Evolutionary conservation across 78 protist species (phyloP), one percentile per base, ranked within the genome.

Genomic region (Bigelowiella natans): DNA sequence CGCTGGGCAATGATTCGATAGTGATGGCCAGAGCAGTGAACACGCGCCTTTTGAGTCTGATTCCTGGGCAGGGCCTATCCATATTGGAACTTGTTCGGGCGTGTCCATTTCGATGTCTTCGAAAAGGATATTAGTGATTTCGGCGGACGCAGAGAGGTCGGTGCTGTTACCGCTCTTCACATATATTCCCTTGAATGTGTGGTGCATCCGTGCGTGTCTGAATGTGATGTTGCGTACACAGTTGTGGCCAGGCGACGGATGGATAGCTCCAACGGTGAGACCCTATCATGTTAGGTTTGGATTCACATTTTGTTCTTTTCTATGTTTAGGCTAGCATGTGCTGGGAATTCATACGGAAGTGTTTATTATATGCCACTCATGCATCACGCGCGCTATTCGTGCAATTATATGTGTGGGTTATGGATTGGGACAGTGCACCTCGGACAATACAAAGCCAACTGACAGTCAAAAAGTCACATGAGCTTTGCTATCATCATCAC

Each of bases 51-150:
- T 64, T 37, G 82, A 38, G 88, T 91, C 92, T 3, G 90, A 11
- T 86, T 94, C 93, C 88, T 94, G 95, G 1, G 91, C 91, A 2
- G 95, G 95, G n/a, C 95, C 95, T 31, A 94, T 91, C 93, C 93
- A 94, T 31, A 91, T 94, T 31, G 89, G 88, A 26, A 26, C 7
- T 18, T 51, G 73, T 51, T 82, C 82, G 37, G 95, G 95, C 29
- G 64, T 38, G 38, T 73, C 31, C 18, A 94, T 94, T 11, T 86
- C 83, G 64, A 94, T 91, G 39, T 94, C 89, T 31, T 94, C 92
- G 90, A 91, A 94, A 39, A 91, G 18, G 34, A 94, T 89, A 29
- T 94, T 88, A 26, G 73, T 26, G 18, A 51, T 51, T 3, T 84
- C 7, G 1, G 31, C n/a, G n/a, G n/a, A n/a, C n/a, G n/a, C n/a